Conservation (phyloP, 305 asterid species). For the Rubia tinctorum region DNA sequence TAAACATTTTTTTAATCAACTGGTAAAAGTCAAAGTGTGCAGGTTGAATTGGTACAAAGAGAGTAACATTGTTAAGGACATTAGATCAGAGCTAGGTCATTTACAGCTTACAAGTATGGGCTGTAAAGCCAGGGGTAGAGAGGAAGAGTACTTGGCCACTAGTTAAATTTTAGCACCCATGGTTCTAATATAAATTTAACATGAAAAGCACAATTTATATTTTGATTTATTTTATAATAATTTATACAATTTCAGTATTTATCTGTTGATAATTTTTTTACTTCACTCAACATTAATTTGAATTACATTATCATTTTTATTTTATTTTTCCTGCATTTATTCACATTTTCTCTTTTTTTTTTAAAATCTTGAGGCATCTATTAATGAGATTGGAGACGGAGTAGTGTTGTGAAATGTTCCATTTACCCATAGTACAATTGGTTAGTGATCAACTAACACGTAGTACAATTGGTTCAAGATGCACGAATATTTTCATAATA, state of each 20-base stretch:
- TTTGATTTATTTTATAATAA: too few species aligned
- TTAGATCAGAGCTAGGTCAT: not conserved
- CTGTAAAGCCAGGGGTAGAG: not conserved
- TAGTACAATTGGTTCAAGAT: not conserved
- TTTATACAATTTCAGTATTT: not conserved
- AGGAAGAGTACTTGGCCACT: not conserved
- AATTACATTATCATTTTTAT: too few species aligned
- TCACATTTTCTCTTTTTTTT: not conserved
- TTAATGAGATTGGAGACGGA: not conserved
- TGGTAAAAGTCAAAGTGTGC: too few species aligned
- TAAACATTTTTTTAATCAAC: too few species aligned
- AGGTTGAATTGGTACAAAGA: too few species aligned
- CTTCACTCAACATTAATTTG: not conserved
- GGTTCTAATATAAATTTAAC: not conserved
- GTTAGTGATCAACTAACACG: not conserved
- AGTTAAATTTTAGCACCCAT: not conserved
- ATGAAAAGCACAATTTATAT: not conserved
- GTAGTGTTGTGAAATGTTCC: not conserved
- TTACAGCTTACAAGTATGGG: not conserved
- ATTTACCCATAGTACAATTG: not conserved
- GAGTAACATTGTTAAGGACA: not conserved
- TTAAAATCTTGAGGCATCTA: not conserved
- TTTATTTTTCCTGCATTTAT: not conserved
- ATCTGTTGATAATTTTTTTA: not conserved
- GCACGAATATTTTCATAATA: not conserved